Evolutionary conservation across 345 rosid genomes (phyloP).

Genomic region (Brassica nigra): DNA sequence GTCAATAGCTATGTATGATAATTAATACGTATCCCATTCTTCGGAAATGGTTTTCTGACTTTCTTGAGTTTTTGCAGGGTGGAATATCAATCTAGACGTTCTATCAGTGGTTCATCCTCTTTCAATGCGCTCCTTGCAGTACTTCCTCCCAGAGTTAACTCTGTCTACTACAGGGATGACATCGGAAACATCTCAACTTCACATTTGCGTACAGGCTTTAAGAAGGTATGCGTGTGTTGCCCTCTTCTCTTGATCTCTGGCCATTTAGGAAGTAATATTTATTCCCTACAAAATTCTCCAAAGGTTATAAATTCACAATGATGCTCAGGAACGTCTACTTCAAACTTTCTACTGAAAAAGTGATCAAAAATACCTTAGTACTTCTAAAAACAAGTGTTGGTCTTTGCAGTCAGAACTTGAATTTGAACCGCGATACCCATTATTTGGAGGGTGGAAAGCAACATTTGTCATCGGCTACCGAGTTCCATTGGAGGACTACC

Average conservation of each 20-base stretch:
- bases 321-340: neutral
- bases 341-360: neutral
- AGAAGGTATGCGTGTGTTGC: constrained; percentile 48
- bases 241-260: constrained; percentile 10
- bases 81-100: constrained; percentile 87
- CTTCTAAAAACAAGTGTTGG: neutral
- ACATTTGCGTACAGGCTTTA: constrained; percentile 63
- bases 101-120: constrained; percentile 68
- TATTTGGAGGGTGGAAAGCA: constrained; percentile 99
- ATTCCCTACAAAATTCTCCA: neutral
- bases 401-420: constrained; percentile 91
- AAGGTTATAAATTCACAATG: neutral
- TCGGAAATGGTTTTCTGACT: constrained; percentile 23
- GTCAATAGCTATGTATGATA: neutral
- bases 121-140: constrained; percentile 76
- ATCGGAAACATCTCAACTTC: constrained; percentile 96
- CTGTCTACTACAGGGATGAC: constrained; percentile 92
- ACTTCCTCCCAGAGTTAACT: constrained; percentile 92
- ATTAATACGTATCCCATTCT: neutral
- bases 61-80: constrained; percentile 65
- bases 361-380: neutral
- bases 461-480: constrained; percentile 91
- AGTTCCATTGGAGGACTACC: constrained; percentile 85
- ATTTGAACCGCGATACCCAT: constrained; percentile 92
- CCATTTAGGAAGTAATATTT: neutral